Base-by-base conservation (phyloP, 2,329 filamentous ascomycete genomes). In the Epichloe gansuensis region DNA sequence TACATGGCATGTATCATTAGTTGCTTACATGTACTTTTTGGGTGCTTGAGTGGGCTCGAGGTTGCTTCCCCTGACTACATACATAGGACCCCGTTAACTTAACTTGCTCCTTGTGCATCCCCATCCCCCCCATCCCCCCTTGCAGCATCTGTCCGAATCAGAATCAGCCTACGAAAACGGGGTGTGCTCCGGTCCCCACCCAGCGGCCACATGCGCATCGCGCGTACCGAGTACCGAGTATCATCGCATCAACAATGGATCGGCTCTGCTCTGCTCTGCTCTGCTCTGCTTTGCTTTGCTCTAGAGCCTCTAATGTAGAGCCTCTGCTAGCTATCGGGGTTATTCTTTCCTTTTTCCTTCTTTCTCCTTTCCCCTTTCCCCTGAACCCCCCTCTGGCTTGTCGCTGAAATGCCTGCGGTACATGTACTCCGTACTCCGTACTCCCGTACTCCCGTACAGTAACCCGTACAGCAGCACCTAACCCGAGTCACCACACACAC, bases 1-100 rank as follows among this genome's bases (percentile, higher is more conserved):
- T 5, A 27, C 23, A 25, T 25, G 3, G 5, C 2, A 7, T 25
- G 27, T 31, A 31, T 8, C 23, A 21, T 21, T 2, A 21, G 17
- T 21, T 21, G 17, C 17, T 21, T 21, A 21, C 17, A 21, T 21
- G 17, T 21, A 21, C 17, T 21, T 21, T 21, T 21, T 21, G 17
- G 17, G 17, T 21, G 17, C 17, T 21, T 21, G 17, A 21, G 17
- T 21, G 17, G 17, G 17, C 17, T 21, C 17, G 17, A 21, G 17
- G 17, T 4, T 3, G 13, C 53, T 45, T 53, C 57, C 57, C 57
- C 57, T 52, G 55, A 58, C 57, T 49, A 17, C 17, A 1, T 49
- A 17, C 17, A 1, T 17, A 49, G 55, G 56, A 52, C 53, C 55
- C 55, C 52, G 53, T 52, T 43, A 31, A 21, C 17, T 21, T 21